Evolutionary conservation across 164 flowering plant species (phyloP).

Genomic region (Chloranthus sessilifolius): DNA sequence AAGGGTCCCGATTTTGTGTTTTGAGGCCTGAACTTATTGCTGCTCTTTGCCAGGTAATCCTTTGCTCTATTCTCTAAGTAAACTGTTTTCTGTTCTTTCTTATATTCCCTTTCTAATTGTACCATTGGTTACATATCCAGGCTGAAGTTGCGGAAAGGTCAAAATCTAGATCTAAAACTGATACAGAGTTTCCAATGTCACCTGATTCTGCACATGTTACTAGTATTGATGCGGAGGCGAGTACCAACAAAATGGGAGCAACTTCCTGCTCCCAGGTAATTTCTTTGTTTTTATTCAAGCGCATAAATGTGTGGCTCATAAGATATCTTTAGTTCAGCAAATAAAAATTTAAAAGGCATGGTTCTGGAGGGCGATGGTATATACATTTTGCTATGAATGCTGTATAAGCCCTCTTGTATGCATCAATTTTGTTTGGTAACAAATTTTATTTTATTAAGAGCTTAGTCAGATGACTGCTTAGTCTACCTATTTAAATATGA

Average conservation of each 20-base stretch:
- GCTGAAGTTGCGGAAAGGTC: constrained; percentile 52
- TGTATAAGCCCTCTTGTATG: too few relatives aligned
- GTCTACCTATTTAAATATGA: too few relatives aligned
- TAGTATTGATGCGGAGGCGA: constrained; percentile 23
- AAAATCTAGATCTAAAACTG: constrained; percentile 30
- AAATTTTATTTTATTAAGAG: too few relatives aligned
- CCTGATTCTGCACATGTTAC: constrained; percentile 28
- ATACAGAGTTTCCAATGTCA: constrained; percentile 25
- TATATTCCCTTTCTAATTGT: constrained; percentile 14
- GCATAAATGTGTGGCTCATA: too few relatives aligned
- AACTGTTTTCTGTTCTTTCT: not conserved
- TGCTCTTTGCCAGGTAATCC: constrained; percentile 74
- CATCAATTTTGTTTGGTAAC: too few relatives aligned
- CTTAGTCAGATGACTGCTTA: too few relatives aligned
- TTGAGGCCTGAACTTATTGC: constrained; percentile 83
- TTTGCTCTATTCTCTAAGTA: too few relatives aligned
- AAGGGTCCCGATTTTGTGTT: constrained; percentile 81
- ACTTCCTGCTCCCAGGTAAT: constrained; percentile 33
- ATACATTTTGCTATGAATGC: too few relatives aligned
- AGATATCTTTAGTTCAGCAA: too few relatives aligned
- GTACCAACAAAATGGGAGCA: constrained; percentile 15
- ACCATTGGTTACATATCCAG: constrained; percentile 32
- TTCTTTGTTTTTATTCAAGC: not conserved
- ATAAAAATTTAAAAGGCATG: too few relatives aligned
- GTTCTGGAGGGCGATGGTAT: too few relatives aligned